These are phyloP conservation scores for Apophysomyces variabilis DNA, from an alignment of 371 early-diverging fungal species.

Conservation along the genomic window DNA sequence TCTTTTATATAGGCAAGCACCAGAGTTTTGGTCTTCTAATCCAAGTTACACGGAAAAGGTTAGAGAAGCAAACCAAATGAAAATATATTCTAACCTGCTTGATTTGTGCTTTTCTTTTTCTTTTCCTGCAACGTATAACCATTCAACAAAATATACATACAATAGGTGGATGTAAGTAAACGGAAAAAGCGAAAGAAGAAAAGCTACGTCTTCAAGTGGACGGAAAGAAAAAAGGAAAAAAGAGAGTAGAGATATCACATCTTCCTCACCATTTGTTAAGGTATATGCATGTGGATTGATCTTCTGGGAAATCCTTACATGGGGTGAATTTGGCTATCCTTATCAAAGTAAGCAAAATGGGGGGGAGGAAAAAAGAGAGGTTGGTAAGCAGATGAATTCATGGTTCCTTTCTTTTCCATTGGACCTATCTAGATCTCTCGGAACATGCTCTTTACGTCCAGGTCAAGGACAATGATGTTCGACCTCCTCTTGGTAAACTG, in stretches of 20 bases:
- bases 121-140: too few relatives aligned
- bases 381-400: too few relatives aligned
- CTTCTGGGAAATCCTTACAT: constrained; percentile 82
- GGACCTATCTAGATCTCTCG: constrained; percentile 25
- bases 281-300: constrained; percentile 78
- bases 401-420: neutral
- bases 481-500: constrained; percentile 67
- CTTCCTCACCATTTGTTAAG: constrained; percentile 10
- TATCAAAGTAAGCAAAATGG: constrained; percentile 55
- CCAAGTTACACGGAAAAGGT: constrained; percentile 82
- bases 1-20: constrained; percentile 47
- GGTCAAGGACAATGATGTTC: constrained; percentile 63
- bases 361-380: too few relatives aligned
- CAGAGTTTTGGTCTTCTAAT: constrained; percentile 75
- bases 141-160: too few relatives aligned
- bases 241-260: too few relatives aligned
- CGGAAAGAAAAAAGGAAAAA: too few relatives aligned
- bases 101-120: neutral
- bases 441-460: constrained; percentile 47
- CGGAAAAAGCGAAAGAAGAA: neutral
- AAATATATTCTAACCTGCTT: neutral
- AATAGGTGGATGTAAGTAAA: constrained; percentile 41
- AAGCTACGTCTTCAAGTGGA: too few relatives aligned
- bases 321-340: constrained; percentile 76
- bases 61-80: neutral